Base-by-base conservation (phyloP, 2,329 filamentous ascomycete species). In the Penicillium sp. region DNA sequence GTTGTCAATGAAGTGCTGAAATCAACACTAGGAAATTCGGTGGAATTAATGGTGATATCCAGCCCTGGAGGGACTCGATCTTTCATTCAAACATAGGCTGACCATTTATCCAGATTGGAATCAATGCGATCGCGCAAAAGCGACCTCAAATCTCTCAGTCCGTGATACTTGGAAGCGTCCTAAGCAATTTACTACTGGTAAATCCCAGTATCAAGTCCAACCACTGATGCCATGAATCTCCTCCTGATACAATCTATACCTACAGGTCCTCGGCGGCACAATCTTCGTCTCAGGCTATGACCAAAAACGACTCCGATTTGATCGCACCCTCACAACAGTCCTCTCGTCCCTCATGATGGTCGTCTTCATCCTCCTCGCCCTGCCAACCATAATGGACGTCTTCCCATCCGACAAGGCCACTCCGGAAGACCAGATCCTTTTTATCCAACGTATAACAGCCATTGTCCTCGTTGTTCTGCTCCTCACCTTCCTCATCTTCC, bases 131-230 rank as follows among this genome's bases (percentile, higher is more conserved):
- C 32, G 73, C 80, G 15, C 82, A 92, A 58, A 72, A 80, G 48
- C 83, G 91, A 70, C 82, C 91, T 23, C 77, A 86, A 35, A 91
- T 96, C 54, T 89, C 93, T 7, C 90, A 95, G 72, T 93, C 90
- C 0, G 94, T 90, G 0, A 79, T 95, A 29, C 88, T 95, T 57
- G 91, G 91, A 55, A 90, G 86, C 69, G 92, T 95, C 67, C 79
- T 96, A 18, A 93, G 89, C 51, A 95, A 95, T 68, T 73, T 95
- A 52, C 81, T 94, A 8, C 82, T 94, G 18, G 89, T 94, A 47
- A 35, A 13, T 38, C 37, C 37, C 12, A 25, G 4, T 7, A 23
- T 21, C 29, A 27, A 35, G 31, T 18, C 5, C 18, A 27, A 38
- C 2, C 5, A 21, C 13, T 8, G 16, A 6, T 38, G 27, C 13